Evolutionary conservation across 2,329 filamentous ascomycete genomes (phyloP), one percentile per base, ranked within the genome.

Genomic region (Cordyceps pruinosa): DNA sequence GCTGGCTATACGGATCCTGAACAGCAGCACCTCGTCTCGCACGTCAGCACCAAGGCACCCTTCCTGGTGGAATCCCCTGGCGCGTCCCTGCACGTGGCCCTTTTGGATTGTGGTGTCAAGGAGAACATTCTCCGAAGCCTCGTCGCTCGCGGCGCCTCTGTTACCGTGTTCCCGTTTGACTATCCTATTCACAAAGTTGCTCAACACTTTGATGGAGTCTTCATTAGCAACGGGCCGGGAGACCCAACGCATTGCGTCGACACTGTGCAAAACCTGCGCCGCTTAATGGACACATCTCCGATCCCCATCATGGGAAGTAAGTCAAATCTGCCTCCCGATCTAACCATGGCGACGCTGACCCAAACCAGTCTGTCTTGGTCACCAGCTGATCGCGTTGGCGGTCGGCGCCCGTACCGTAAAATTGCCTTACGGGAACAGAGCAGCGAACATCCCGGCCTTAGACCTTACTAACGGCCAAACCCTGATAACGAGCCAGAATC

Each of bases 351-450:
- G n/a, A n/a, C n/a, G n/a, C n/a, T n/a, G n/a, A n/a, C n/a, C n/a
- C n/a, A n/a, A n/a, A n/a, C n/a, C n/a, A n/a, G n/a, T 99, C 70
- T 99, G 94, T 72, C 84, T 99, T 64, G 94, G 94, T 63, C 94
- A 99, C 76, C 94, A 99, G 80, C 86, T 99, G 54, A 81, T 99
- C 58, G 93, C 92, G 62, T 83, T 97, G 65, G 91, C 94, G 49
- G 82, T 88, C 59, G 94, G 94, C 62, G 94, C 90, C 56, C 82
- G 85, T 66, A 97, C 94, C 61, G 87, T 95, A 77, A 97, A 97
- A 84, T 85, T 99, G 75, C 97, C 97, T 84, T 99, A 97, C 74
- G 94, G 94, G 69, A 99, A 99, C 83, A 89, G 94, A 65, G 94
- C 92, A 19, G 94, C 97, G 81, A 99, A 99, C 81, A 97, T 97